These are phyloP conservation scores for Viola pubescens DNA, from an alignment of 441 rosid species.

Conservation along the genomic window DNA sequence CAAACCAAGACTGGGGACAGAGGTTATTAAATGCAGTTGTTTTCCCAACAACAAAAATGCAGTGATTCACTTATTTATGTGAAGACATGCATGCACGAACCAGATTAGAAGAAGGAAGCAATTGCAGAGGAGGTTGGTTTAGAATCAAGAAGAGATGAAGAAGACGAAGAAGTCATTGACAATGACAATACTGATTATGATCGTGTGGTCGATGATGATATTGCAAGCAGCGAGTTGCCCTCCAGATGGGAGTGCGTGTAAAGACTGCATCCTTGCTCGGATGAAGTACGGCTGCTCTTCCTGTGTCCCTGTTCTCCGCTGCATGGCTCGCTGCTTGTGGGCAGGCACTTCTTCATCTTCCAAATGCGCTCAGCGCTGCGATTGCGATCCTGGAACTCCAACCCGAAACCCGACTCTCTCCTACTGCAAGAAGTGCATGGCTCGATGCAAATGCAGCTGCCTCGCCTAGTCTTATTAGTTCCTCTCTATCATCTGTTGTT, in stretches of 20 bases:
- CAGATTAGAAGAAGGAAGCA: no score
- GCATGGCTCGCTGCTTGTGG: slow-evolving; percentile 89
- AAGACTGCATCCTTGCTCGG: slow-evolving; percentile 44
- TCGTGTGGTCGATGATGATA: background rate
- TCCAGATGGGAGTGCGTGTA: slow-evolving; percentile 33
- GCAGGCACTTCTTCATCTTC: slow-evolving; percentile 34
- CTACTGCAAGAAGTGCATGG: slow-evolving; percentile 66
- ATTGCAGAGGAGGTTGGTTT: no score
- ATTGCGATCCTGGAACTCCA: slow-evolving; percentile 41
- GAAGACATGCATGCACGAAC: no score
- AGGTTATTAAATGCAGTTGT: no score
- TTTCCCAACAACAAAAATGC: no score
- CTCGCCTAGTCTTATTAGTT: background rate
- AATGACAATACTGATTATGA: background rate
- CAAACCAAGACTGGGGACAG: no score
- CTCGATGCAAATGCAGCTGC: slow-evolving; percentile 53
- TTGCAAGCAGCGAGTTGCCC: background rate
- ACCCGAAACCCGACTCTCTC: slow-evolving; percentile 41
- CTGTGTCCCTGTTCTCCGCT: slow-evolving; percentile 49
- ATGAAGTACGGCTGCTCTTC: slow-evolving; percentile 52
- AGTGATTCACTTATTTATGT: no score
- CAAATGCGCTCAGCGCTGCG: slow-evolving; percentile 42
- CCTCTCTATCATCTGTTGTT: background rate
- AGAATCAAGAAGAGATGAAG: background rate
- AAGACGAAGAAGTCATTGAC: background rate